Evolutionary conservation across 257 asterid species (phyloP).

Genomic region (Coffea canephora): DNA sequence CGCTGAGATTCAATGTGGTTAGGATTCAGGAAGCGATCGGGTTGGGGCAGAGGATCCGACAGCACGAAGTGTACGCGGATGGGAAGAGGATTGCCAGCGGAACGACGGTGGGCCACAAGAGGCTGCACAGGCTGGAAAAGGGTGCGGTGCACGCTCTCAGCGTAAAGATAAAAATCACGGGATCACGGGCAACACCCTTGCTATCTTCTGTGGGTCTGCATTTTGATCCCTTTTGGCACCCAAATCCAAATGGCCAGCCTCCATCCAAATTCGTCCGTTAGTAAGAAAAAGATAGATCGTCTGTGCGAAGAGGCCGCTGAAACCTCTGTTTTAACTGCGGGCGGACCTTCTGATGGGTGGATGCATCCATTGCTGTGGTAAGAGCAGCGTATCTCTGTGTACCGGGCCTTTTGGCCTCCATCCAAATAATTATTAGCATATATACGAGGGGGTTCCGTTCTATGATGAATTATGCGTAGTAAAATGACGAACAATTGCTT

Average conservation of each 20-base stretch:
- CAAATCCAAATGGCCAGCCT: constrained; percentile 21
- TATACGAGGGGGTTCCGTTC: no score
- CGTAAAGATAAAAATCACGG: constrained; percentile 57
- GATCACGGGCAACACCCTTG: constrained; percentile 68
- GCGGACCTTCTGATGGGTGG: no score
- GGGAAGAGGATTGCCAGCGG: constrained; percentile 53
- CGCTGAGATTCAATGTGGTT: constrained; percentile 65
- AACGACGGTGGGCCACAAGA: constrained; percentile 84
- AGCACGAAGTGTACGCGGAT: constrained; percentile 56
- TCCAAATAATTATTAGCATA: no score
- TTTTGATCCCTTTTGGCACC: constrained; percentile 86
- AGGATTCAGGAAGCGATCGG: constrained; percentile 93
- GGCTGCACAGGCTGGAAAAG: constrained; percentile 64
- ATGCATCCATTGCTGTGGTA: no score
- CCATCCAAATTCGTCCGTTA: constrained; percentile 13
- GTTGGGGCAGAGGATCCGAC: constrained; percentile 67
- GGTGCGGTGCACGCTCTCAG: constrained; percentile 47
- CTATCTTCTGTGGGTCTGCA: constrained; percentile 81
- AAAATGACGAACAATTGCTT: no score
- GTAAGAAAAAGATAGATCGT: no score
- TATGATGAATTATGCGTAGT: no score
- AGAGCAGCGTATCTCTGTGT: no score
- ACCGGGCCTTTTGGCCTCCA: no score
- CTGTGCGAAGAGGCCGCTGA: no score
- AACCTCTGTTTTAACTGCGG: no score